A percentile compares a stretch with the other conserved stretches of the same genome.
Conservation (phyloP, 371 early-diverging fungal species). For the Mortierella sp. region DNA sequence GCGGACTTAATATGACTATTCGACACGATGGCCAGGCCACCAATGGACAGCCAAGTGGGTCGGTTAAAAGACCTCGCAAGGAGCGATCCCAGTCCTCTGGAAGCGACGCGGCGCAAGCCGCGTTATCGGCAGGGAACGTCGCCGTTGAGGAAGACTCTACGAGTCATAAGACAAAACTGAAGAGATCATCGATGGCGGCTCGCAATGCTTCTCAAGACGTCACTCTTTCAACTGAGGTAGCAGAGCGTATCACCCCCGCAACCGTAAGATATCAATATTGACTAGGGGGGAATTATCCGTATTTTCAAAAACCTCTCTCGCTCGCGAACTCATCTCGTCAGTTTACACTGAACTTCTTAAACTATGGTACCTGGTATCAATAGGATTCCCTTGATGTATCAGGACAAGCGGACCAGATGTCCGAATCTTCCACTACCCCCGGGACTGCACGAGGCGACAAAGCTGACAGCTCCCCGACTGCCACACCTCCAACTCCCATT, state of each 20-base stretch:
- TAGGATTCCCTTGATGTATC: constrained; percentile 11
- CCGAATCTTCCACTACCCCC: not conserved
- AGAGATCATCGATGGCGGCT: constrained; percentile 47
- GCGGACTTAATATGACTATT: constrained; percentile 42
- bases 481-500: constrained; percentile 36
- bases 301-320: not conserved
- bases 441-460: constrained; percentile 3
- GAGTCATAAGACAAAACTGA: constrained; percentile 30
- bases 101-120: not conserved
- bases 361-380: not conserved
- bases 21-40: constrained; percentile 38
- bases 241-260: not conserved
- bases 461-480: constrained; percentile 4
- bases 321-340: no score
- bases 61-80: constrained; percentile 43
- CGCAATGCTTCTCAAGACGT: constrained; percentile 9
- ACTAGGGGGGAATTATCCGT: not conserved
- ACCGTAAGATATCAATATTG: not conserved
- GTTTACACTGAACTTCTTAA: not conserved
- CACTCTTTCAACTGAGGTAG: not conserved
- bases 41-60: constrained; percentile 20
- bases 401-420: not conserved
- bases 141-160: not conserved
- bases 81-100: constrained; percentile 5
- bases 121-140: not conserved